Evolutionary conservation across 129 eudicot species (phyloP).

Genomic region (Chrysanthemum lavandulifolium): DNA sequence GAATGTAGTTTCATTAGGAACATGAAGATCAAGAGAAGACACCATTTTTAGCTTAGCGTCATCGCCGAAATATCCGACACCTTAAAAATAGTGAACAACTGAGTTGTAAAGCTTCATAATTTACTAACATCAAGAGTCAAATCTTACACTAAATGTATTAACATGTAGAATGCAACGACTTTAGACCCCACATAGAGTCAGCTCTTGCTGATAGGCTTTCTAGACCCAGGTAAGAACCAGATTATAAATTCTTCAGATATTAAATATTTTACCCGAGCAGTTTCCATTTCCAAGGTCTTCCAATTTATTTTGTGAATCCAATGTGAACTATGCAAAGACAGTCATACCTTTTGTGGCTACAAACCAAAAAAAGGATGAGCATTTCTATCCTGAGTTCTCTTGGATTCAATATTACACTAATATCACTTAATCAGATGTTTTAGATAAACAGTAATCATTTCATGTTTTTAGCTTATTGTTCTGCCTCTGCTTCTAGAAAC

Average conservation of each 20-base stretch:
- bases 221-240: too few relatives aligned
- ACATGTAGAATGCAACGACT: neutral
- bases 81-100: conserved; percentile 9
- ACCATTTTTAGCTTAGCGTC: neutral
- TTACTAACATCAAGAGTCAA: neutral
- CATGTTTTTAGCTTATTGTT: neutral
- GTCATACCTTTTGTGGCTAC: neutral
- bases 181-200: too few relatives aligned
- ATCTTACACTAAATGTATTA: neutral
- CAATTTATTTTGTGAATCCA: neutral
- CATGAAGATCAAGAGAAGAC: neutral
- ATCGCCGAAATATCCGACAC: neutral
- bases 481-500: too few relatives aligned
- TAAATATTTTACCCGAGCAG: too few relatives aligned
- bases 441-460: neutral
- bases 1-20: conserved; percentile 6
- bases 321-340: conserved; percentile 2
- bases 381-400: neutral
- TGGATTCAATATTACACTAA: conserved; percentile 16
- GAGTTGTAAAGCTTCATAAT: neutral
- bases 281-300: too few relatives aligned
- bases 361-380: too few relatives aligned
- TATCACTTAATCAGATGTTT: conserved; percentile 8
- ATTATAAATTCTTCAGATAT: too few relatives aligned
- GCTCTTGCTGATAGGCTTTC: too few relatives aligned